Evolutionary conservation across 306 rosid genomes (phyloP).

Genomic region (Medicago ruthenica): DNA sequence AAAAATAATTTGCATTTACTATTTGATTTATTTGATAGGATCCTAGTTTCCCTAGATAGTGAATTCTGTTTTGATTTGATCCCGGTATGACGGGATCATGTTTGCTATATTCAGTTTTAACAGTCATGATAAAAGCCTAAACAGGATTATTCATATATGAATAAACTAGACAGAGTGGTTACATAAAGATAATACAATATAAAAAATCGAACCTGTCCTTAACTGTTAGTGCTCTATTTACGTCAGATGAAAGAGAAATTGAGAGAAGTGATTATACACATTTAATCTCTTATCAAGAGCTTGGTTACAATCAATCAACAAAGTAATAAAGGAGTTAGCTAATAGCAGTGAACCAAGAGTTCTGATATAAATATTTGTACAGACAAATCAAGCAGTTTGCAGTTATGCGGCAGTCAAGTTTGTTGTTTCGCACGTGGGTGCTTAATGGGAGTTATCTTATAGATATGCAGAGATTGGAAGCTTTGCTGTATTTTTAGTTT

Average conservation of each 20-base stretch:
- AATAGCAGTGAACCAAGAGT: not conserved
- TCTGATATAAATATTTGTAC: not conserved
- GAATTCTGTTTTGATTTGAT: not conserved
- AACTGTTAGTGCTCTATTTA: not conserved
- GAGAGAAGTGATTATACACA: not conserved
- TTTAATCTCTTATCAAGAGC: conserved; percentile 9
- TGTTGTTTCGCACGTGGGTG: conserved; percentile 13
- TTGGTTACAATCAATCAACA: not conserved
- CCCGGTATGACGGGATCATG: not conserved
- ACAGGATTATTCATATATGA: conserved; percentile 1
- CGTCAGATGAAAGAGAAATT: not conserved
- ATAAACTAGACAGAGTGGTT: not conserved
- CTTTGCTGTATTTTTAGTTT: conserved; percentile 14
- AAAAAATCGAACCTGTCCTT: not conserved
- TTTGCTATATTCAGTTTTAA: not conserved
- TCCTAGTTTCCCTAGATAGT: not conserved
- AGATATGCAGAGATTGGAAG: conserved; percentile 9
- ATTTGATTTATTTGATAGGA: not conserved
- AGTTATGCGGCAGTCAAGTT: conserved; percentile 9
- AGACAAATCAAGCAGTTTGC: conserved; percentile 16
- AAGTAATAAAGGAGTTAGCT: not conserved
- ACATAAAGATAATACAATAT: not conserved
- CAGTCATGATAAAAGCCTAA: not conserved
- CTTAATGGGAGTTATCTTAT: not conserved
- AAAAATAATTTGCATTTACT: not conserved